A percentile compares a stretch with the other conserved stretches of the same genome.
Evolutionary conservation across 768 basidiomycete genomes (phyloP).

Genomic region (Cystofilobasidium capitatum): DNA sequence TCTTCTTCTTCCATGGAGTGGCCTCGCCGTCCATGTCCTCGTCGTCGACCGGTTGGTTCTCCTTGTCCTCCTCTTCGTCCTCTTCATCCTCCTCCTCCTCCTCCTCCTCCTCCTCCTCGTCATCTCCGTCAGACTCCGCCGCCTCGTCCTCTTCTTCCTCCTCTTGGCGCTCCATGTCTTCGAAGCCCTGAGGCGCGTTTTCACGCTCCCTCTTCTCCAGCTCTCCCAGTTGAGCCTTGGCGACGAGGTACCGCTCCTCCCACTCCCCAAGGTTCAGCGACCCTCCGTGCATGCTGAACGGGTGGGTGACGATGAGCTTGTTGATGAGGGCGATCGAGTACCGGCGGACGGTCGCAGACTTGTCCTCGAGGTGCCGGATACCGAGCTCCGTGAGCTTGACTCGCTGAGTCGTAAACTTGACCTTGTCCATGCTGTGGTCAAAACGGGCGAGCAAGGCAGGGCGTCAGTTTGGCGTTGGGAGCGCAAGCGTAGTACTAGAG

Average conservation of each 20-base stretch:
- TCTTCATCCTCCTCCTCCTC: slow-evolving; percentile 32
- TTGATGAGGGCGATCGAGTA: slow-evolving; percentile 65
- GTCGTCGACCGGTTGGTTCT: slow-evolving; percentile 39
- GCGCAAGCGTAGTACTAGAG: background rate
- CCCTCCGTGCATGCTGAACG: slow-evolving; percentile 78
- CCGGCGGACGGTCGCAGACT: slow-evolving; percentile 78
- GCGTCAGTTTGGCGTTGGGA: background rate
- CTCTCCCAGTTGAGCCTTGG: slow-evolving; percentile 56
- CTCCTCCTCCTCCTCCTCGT: slow-evolving; percentile 38
- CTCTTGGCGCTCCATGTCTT: slow-evolving; percentile 29
- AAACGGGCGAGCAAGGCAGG: background rate
- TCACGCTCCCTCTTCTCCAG: slow-evolving; percentile 54
- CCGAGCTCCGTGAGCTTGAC: slow-evolving; percentile 65
- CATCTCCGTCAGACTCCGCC: background rate
- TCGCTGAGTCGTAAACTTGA: slow-evolving; percentile 78
- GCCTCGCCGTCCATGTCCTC: slow-evolving; percentile 29
- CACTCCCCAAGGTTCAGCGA: slow-evolving; percentile 61
- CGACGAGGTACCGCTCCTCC: slow-evolving; percentile 58
- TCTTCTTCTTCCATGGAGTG: slow-evolving; percentile 39
- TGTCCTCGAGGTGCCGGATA: slow-evolving; percentile 74
- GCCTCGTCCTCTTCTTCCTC: slow-evolving; percentile 28
- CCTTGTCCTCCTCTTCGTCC: slow-evolving; percentile 43
- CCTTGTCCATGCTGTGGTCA: slow-evolving; percentile 12
- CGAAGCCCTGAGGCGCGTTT: slow-evolving; percentile 31
- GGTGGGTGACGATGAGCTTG: slow-evolving; percentile 72